Percentiles rank a stretch among this genome's conserved stretches.
Conservation (phyloP, 129 eudicot species). For the Flaveria trinervia region DNA sequence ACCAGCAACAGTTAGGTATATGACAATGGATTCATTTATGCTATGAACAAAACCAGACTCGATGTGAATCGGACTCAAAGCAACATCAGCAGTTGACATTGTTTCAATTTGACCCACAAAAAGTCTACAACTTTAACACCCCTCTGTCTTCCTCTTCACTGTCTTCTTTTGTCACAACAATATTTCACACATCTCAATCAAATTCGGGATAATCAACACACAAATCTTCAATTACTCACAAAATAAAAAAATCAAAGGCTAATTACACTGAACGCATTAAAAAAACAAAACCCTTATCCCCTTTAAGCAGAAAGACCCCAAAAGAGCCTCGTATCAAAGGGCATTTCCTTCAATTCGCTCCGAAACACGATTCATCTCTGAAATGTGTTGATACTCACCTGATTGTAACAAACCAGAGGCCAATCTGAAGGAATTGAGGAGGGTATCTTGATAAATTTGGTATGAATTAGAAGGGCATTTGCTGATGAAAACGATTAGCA, state of each 20-base stretch:
- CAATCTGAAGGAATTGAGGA: too few species aligned
- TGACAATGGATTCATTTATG: slow-evolving; percentile 42
- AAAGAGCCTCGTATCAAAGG: slow-evolving; percentile 32
- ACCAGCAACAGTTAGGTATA: slow-evolving; percentile 57
- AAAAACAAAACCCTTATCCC: slow-evolving; percentile 12
- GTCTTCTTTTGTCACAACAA: slow-evolving; percentile 29
- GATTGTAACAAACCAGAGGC: too few species aligned
- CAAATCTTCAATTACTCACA: slow-evolving; percentile 21
- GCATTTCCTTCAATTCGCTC: slow-evolving; percentile 30
- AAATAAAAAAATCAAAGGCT: not conserved
- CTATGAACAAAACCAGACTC: slow-evolving; percentile 35
- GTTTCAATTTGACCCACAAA: slow-evolving; percentile 25
- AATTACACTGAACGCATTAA: not conserved
- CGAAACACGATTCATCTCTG: slow-evolving; percentile 15
- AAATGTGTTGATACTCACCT: not conserved
- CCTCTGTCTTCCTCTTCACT: slow-evolving; percentile 10
- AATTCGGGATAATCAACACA: not conserved
- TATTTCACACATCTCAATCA: slow-evolving; percentile 29
- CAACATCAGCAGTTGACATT: slow-evolving; percentile 74
- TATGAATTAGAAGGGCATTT: slow-evolving; percentile 12
- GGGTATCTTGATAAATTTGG: slow-evolving; percentile 5
- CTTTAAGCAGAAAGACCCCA: not conserved
- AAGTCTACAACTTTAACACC: not conserved
- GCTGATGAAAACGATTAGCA: not conserved
- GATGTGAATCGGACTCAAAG: slow-evolving; percentile 49